Percentiles rank a stretch among this genome's conserved stretches.
These are phyloP conservation scores for Aspergillus texensis DNA, from an alignment of 2,329 filamentous ascomycete genomes.

Conservation along the genomic window DNA sequence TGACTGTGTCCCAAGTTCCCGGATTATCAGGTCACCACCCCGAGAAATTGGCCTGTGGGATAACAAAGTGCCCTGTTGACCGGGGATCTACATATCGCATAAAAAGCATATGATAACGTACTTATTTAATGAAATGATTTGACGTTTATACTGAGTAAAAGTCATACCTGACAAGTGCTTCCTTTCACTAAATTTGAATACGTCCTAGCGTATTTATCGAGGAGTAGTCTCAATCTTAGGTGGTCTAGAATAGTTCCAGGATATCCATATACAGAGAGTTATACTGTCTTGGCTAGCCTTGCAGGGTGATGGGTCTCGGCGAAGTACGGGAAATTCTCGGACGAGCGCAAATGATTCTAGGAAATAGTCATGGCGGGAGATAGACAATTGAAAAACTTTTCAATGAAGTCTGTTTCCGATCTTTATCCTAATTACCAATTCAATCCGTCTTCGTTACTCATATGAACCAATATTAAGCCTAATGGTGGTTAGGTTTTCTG, in stretches of 20 bases:
- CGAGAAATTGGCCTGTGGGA: slow-evolving; percentile 9
- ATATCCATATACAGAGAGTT: not conserved
- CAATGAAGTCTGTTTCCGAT: not conserved
- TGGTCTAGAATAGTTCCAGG: not conserved
- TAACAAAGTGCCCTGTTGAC: slow-evolving; percentile 14
- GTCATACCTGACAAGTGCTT: not conserved
- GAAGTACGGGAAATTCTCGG: not conserved
- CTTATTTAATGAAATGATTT: slow-evolving; percentile 32
- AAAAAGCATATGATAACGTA: slow-evolving; percentile 31
- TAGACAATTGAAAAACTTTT: not conserved
- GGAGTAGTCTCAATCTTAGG: not conserved
- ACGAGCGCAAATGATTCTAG: not conserved
- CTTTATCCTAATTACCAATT: not conserved
- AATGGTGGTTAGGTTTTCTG: not conserved
- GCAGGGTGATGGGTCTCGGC: not conserved
- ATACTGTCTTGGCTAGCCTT: not conserved
- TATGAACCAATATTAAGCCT: not conserved
- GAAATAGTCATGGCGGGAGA: not conserved
- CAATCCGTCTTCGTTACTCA: not conserved
- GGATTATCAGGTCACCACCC: slow-evolving; percentile 14
- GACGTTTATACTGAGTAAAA: slow-evolving; percentile 9
- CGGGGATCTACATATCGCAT: slow-evolving; percentile 18
- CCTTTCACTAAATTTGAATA: not conserved
- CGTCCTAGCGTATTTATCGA: not conserved
- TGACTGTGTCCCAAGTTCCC: slow-evolving; percentile 10